Base-by-base conservation (phyloP, 2,329 filamentous ascomycete genomes). In the Paraphoma sp. region DNA sequence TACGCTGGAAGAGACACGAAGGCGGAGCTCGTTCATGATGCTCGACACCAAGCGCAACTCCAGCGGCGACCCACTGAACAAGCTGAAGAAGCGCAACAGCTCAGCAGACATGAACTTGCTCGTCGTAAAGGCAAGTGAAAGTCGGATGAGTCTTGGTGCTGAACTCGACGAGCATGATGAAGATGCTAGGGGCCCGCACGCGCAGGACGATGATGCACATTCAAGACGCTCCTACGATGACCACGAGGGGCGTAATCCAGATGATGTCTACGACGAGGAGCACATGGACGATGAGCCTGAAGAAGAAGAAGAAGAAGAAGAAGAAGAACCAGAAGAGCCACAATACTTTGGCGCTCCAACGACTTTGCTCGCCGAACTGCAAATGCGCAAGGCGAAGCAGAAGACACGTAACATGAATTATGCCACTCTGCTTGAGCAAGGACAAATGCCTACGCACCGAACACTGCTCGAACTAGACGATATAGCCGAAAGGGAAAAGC, bases 401-500 rank as follows among this genome's bases (percentile, higher is more conserved):
- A 93, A 92, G 75, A 83, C 88, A 59, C 88, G 95, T 36, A 95
- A 89, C 30, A 86, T 88, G 18, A 89, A 89, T 12, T 83, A 88
- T 18, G 82, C 85, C 31, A 86, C 83, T 12, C 79, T 83, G 1
- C 84, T 82, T 64, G 89, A 90, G 17, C 88, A 89, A 52, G 93
- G 92, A n/a, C 89, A 96, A 84, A 63, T 69, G 45, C 64, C 65
- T 14, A 55, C 60, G 1, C 92, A 95, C 62, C 91, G 91, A 12
- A 99, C 95, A 0, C 83, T 99, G 4, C 82, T 99, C 1, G 88
- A 99, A 72, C 85, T 98, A 64, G 94, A 99, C 70, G 90, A 92
- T 0, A 92, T 97, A 29, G 91, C 92, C 18, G 91, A 97, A 75
- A 85, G 93, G 23, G 91, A 97, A 73, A 89, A 88, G 65, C 87